Evolutionary conservation across 2,329 filamentous ascomycete genomes (phyloP).

Genomic region (Xylogone sp.): DNA sequence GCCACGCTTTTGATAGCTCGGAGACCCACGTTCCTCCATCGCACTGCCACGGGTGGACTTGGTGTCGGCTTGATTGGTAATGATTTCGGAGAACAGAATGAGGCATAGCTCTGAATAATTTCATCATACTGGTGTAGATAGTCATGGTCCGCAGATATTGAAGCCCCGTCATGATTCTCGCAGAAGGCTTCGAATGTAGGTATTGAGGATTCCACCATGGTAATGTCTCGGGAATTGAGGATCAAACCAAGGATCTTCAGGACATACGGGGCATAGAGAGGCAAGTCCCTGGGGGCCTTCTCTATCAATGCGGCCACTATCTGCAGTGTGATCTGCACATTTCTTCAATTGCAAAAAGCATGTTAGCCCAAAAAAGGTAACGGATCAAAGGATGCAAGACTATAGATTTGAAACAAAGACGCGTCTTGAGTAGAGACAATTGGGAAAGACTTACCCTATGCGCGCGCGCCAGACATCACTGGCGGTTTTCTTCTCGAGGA

Average conservation of each 20-base stretch:
- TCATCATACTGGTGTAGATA: constrained; percentile 81
- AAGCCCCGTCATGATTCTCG: constrained; percentile 79
- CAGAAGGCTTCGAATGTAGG: constrained; percentile 87
- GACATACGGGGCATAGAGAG: constrained; percentile 80
- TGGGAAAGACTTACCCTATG: constrained; percentile 65
- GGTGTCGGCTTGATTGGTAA: constrained; percentile 47
- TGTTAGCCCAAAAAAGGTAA: constrained; percentile 14
- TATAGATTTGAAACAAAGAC: too few species aligned
- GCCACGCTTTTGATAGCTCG: constrained; percentile 79
- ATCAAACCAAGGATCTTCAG: constrained; percentile 81
- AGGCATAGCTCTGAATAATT: constrained; percentile 75
- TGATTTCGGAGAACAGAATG: constrained; percentile 66
- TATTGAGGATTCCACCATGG: constrained; percentile 87
- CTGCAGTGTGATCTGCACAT: constrained; percentile 91
- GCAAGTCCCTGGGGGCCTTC: constrained; percentile 85
- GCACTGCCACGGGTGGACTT: constrained; percentile 71
- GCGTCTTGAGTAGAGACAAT: neutral
- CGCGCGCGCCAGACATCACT: constrained; percentile 86
- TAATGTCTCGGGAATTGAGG: constrained; percentile 81
- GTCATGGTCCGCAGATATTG: constrained; percentile 78
- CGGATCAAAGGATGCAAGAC: too few species aligned
- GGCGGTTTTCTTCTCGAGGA: constrained; percentile 90
- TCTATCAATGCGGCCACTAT: constrained; percentile 90
- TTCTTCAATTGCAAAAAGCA: constrained; percentile 46
- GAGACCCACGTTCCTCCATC: constrained; percentile 72